Percentiles rank a stretch among this genome's conserved stretches.
Conservation (phyloP, 2,329 filamentous ascomycete genomes). For the Colletotrichum sp. region DNA sequence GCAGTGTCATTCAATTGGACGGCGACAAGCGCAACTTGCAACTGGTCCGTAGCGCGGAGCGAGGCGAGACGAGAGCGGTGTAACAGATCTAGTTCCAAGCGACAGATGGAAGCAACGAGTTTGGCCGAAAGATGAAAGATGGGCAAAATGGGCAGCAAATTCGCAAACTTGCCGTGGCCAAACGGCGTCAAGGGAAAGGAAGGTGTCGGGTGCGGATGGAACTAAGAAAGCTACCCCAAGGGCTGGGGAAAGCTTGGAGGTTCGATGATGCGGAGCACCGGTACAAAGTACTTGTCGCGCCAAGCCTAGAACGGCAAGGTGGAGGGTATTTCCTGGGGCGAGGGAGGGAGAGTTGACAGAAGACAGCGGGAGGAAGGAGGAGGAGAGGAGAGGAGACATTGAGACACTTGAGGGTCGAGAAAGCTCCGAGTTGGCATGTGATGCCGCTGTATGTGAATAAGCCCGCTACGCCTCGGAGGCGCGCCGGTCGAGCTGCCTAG, state of each 20-base stretch:
- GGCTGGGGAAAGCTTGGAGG: constrained; percentile 18
- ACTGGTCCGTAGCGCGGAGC: neutral
- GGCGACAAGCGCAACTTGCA: neutral
- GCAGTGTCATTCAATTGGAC: neutral
- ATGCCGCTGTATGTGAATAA: constrained; percentile 18
- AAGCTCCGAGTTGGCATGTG: constrained; percentile 21
- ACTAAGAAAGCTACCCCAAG: constrained; percentile 3
- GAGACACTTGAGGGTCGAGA: neutral
- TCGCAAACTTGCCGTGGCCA: neutral
- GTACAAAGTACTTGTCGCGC: constrained; percentile 8
- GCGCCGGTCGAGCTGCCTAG: neutral
- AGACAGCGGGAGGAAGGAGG: constrained; percentile 11
- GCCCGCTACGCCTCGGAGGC: neutral
- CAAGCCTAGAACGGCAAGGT: constrained; percentile 19
- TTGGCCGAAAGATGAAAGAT: constrained; percentile 9
- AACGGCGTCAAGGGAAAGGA: neutral
- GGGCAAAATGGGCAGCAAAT: neutral
- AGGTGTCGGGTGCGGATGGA: neutral
- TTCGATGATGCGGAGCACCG: constrained; percentile 4
- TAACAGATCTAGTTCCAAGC: constrained; percentile 12
- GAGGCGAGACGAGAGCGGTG: neutral
- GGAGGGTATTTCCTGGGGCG: constrained; percentile 6
- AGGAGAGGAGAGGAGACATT: neutral
- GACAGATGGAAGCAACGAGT: constrained; percentile 12
- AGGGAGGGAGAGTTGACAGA: constrained; percentile 10